phyloP scores from a whole-genome alignment of 441 rosid genomes.

The Breynia disticha region DNA sequence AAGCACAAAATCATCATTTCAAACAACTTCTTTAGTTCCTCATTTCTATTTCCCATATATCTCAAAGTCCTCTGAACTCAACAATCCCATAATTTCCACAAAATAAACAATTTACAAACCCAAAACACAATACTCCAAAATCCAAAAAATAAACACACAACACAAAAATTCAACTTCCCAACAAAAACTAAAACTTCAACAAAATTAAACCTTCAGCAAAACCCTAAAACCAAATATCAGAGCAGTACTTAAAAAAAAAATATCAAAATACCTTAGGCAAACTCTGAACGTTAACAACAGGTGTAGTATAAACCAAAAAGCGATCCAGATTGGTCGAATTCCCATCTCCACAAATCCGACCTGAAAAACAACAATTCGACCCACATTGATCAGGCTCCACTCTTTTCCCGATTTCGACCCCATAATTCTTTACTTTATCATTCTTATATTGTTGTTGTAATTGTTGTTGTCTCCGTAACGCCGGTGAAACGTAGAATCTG shows the following conservation, averaged over 20 bases:
- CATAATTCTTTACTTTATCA: slow-evolving; percentile 13
- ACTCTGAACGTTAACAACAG: slow-evolving; percentile 46
- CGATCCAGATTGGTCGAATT: slow-evolving; percentile 58
- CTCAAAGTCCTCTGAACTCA: too few species aligned
- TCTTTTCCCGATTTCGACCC: slow-evolving; percentile 17
- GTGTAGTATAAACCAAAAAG: slow-evolving; percentile 70
- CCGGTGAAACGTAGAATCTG: slow-evolving; percentile 70
- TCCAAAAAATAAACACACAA: background rate
- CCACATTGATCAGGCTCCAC: slow-evolving; percentile 31
- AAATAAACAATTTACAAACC: background rate
- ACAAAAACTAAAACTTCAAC: background rate
- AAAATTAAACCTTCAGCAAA: background rate
- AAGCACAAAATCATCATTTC: background rate
- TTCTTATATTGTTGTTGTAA: slow-evolving; percentile 19
- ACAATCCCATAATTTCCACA: background rate
- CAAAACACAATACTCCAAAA: background rate
- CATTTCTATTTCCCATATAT: too few species aligned
- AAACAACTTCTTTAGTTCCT: too few species aligned
- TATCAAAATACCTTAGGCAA: slow-evolving; percentile 64
- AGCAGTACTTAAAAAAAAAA: too few species aligned
- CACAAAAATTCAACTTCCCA: background rate
- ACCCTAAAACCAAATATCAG: slow-evolving; percentile 1
- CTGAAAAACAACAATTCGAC: slow-evolving; percentile 34
- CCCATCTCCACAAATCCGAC: slow-evolving; percentile 7
- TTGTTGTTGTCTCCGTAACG: slow-evolving; percentile 39